phyloP scores from a whole-genome alignment of 306 rosid species.

The Vicia faba region DNA sequence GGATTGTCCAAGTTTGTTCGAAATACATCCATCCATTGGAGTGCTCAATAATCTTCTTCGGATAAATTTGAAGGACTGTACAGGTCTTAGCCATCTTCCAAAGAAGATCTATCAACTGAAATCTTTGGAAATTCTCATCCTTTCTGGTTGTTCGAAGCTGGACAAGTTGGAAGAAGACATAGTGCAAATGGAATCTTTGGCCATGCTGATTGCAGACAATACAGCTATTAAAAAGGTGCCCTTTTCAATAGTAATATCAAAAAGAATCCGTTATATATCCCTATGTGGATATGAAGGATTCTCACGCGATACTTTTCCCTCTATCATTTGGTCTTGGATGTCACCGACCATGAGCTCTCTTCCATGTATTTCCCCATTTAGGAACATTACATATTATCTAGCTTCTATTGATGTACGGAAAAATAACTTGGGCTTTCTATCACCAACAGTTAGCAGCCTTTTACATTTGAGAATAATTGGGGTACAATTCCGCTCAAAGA shows the following conservation, averaged over 20 bases:
- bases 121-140: conserved; percentile 14
- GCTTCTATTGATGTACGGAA: neutral
- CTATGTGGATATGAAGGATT: neutral
- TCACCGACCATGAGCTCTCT: conserved; percentile 17
- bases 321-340: conserved; percentile 40
- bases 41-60: neutral
- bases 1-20: conserved; percentile 24
- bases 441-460: neutral
- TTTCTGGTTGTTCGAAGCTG: too few relatives aligned
- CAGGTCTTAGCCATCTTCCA: conserved; percentile 20
- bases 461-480: neutral
- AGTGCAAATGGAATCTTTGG: too few relatives aligned
- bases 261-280: neutral
- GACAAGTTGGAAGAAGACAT: too few relatives aligned
- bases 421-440: neutral
- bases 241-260: neutral
- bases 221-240: too few relatives aligned
- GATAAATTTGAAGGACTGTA: conserved; percentile 34
- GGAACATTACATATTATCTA: neutral
- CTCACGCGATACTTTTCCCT: neutral
- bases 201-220: too few relatives aligned
- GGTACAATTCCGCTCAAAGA: neutral
- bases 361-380: neutral
- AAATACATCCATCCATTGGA: conserved; percentile 43
- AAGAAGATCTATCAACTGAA: conserved; percentile 32